Conservation (phyloP, 306 rosid genomes). For the Cicer arietinum region DNA sequence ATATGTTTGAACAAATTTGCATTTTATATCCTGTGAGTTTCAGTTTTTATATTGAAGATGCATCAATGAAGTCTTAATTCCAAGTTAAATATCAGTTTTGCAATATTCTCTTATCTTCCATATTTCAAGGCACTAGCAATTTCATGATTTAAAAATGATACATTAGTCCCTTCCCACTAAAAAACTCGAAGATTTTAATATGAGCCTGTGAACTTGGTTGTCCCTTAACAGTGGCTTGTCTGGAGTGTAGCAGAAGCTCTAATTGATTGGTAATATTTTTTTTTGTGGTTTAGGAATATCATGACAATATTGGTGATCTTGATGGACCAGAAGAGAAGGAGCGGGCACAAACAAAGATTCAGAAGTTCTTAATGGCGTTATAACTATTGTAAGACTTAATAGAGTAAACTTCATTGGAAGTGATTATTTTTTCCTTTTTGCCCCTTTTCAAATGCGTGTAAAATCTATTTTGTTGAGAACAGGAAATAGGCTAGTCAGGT, state of each 20-base stretch:
- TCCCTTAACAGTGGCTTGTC: neutral
- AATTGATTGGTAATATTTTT: slow-evolving; percentile 16
- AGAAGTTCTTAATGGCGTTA: slow-evolving; percentile 76
- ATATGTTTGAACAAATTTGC: neutral
- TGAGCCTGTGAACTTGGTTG: slow-evolving; percentile 14
- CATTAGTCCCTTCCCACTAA: neutral
- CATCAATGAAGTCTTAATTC: neutral
- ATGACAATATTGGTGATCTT: slow-evolving; percentile 86
- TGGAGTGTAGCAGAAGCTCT: slow-evolving; percentile 3
- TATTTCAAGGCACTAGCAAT: slow-evolving; percentile 17
- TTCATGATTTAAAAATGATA: slow-evolving; percentile 6
- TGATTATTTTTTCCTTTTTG: neutral
- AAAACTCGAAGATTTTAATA: neutral
- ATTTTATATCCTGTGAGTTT: slow-evolving; percentile 20
- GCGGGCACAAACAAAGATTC: slow-evolving; percentile 81
- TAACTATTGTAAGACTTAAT: slow-evolving; percentile 41
- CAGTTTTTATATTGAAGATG: slow-evolving; percentile 17
- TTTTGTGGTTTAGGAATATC: slow-evolving; percentile 68
- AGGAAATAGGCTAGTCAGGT: slow-evolving; percentile 36
- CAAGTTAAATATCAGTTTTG: slow-evolving; percentile 27
- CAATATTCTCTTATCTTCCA: slow-evolving; percentile 12
- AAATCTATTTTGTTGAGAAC: slow-evolving; percentile 24
- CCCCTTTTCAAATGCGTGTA: slow-evolving; percentile 15
- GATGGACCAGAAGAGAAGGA: slow-evolving; percentile 97
- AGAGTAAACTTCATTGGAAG: slow-evolving; percentile 27